A percentile compares a stretch with the other conserved stretches of the same genome.
phyloP scores from a whole-genome alignment of 495 filamentous ascomycete species.

The Paragyromitra xinjiangensis region DNA sequence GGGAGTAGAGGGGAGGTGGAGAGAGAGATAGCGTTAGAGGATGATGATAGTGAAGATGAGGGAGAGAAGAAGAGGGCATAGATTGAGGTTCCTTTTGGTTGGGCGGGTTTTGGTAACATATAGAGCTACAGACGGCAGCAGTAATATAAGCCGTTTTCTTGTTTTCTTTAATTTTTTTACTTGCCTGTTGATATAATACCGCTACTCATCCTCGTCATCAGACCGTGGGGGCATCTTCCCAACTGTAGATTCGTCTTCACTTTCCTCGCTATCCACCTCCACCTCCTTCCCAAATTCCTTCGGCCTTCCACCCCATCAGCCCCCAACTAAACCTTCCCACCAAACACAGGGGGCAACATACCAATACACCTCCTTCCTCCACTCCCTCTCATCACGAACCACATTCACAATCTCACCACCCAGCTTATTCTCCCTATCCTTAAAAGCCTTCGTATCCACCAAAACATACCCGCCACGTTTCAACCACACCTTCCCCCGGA shows the following conservation, averaged over 20 bases:
- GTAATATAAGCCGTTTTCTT: constrained; percentile 35
- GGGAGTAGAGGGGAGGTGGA: constrained; percentile 64
- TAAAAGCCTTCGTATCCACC: constrained; percentile 73
- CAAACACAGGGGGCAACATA: constrained; percentile 60
- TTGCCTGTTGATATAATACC: neutral
- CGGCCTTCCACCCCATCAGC: constrained; percentile 41
- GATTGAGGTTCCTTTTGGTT: neutral
- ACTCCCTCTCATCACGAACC: constrained; percentile 86
- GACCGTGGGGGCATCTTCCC: constrained; percentile 55
- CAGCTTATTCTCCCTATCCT: constrained; percentile 78
- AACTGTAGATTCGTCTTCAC: constrained; percentile 49
- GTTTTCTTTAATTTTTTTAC: neutral
- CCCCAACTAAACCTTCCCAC: neutral
- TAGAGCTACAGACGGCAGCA: constrained; percentile 8
- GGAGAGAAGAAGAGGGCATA: constrained; percentile 18
- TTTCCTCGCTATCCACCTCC: constrained; percentile 27
- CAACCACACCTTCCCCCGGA: constrained; percentile 91
- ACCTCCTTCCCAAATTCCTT: constrained; percentile 48
- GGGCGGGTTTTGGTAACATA: neutral
- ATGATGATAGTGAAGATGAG: constrained; percentile 13
- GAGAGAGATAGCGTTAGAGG: constrained; percentile 36
- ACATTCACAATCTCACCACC: constrained; percentile 91
- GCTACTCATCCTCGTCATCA: constrained; percentile 47
- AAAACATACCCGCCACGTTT: constrained; percentile 86
- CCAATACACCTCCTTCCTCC: constrained; percentile 93